These are phyloP conservation scores for Aspergillus alliaceus DNA, from an alignment of 2,329 filamentous ascomycete genomes.

Conservation along the genomic window DNA sequence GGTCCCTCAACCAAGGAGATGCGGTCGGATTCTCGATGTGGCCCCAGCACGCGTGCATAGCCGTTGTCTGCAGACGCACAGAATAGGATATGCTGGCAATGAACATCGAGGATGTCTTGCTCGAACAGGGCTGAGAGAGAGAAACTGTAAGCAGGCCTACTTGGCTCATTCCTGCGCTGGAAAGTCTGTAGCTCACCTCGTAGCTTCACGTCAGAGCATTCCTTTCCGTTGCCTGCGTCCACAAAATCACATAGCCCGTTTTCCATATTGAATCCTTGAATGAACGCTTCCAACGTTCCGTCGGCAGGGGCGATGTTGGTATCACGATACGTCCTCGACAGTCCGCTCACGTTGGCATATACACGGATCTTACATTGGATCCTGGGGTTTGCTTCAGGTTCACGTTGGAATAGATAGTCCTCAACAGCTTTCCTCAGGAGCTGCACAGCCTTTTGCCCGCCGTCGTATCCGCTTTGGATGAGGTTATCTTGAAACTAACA, in stretches of 20 bases:
- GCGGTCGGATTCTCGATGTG: slow-evolving; percentile 28
- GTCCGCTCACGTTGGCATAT: slow-evolving; percentile 40
- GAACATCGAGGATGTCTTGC: slow-evolving; percentile 35
- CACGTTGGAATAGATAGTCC: slow-evolving; percentile 23
- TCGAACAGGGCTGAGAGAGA: slow-evolving; percentile 26
- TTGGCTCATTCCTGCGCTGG: too few species aligned
- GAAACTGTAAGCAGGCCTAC: neutral
- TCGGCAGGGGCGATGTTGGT: slow-evolving; percentile 24
- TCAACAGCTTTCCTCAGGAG: slow-evolving; percentile 26
- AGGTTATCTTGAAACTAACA: slow-evolving; percentile 35
- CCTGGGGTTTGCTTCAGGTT: slow-evolving; percentile 19
- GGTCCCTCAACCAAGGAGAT: slow-evolving; percentile 40
- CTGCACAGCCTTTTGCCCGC: slow-evolving; percentile 31
- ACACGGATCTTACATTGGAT: slow-evolving; percentile 35
- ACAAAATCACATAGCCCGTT: slow-evolving; percentile 40
- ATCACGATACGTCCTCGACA: slow-evolving; percentile 36
- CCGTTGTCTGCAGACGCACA: slow-evolving; percentile 46
- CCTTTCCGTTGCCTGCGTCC: slow-evolving; percentile 46
- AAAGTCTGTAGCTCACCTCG: slow-evolving; percentile 31
- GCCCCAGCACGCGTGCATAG: slow-evolving; percentile 43
- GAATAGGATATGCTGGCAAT: slow-evolving; percentile 44
- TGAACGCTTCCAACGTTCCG: slow-evolving; percentile 33
- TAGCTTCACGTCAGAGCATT: slow-evolving; percentile 45
- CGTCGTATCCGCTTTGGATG: slow-evolving; percentile 28
- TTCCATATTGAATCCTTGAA: slow-evolving; percentile 45